A percentile compares a stretch with the other conserved stretches of the same genome.
phyloP scores from a whole-genome alignment of 2,329 filamentous ascomycete species.

The Nigrospora sphaerica region DNA sequence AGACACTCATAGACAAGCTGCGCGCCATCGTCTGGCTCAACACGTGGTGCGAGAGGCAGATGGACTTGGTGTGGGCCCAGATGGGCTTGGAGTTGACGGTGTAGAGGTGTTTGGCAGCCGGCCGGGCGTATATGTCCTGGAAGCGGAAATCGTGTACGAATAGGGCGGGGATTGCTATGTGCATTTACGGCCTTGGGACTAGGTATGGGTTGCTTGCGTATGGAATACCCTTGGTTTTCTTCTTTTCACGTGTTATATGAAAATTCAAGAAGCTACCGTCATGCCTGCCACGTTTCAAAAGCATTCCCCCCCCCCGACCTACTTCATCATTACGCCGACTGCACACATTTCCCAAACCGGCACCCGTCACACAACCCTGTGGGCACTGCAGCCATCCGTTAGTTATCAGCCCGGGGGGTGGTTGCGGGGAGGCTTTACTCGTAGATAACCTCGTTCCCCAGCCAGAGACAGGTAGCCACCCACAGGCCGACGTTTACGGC shows the following conservation, averaged over 20 bases:
- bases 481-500: conserved; percentile 20
- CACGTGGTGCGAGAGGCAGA: conserved; percentile 22
- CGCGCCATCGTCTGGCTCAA: conserved; percentile 20
- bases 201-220: too few relatives aligned
- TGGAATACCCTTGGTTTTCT: too few relatives aligned
- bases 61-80: conserved; percentile 16
- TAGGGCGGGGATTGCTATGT: too few relatives aligned
- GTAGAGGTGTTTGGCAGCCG: too few relatives aligned
- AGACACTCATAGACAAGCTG: conserved; percentile 13
- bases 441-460: conserved; percentile 17
- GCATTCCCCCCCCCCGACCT: too few relatives aligned
- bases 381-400: neutral
- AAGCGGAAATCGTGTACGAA: too few relatives aligned
- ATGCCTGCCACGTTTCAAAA: too few relatives aligned
- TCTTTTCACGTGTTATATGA: too few relatives aligned
- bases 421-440: conserved; percentile 11
- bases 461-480: conserved; percentile 21
- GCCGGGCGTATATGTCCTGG: neutral
- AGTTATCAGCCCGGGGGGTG: neutral
- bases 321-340: too few relatives aligned
- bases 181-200: too few relatives aligned
- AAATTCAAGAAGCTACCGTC: too few relatives aligned
- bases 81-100: too few relatives aligned
- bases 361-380: neutral
- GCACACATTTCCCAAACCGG: neutral